Evolutionary conservation across 352 stramenopile species (phyloP).

Genomic region (Globisporangium nodosum): DNA sequence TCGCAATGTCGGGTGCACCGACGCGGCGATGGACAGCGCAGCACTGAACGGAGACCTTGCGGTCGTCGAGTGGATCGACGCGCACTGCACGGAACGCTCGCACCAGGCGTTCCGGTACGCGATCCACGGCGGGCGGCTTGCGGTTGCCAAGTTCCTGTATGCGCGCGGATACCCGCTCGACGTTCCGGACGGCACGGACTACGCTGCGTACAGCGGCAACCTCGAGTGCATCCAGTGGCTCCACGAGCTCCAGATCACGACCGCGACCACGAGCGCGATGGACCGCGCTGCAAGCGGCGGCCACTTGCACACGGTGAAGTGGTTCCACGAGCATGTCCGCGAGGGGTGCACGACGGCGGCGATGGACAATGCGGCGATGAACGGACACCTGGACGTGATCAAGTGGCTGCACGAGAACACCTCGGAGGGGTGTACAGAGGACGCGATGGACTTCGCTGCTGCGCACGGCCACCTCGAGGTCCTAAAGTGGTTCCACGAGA

Average conservation of each 20-base stretch:
- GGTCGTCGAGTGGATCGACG: conserved; percentile 20
- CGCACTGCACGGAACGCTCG: conserved; percentile 4
- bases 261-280: conserved; percentile 12
- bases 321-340: conserved; percentile 11
- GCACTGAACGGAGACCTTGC: conserved; percentile 15
- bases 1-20: conserved; percentile 10
- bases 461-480: conserved; percentile 19
- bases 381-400: conserved; percentile 14
- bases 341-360: conserved; percentile 18
- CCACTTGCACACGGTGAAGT: conserved; percentile 15
- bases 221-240: conserved; percentile 14
- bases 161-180: conserved; percentile 1
- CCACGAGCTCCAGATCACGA: conserved; percentile 4
- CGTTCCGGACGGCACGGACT: conserved; percentile 8
- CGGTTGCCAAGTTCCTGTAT: conserved; percentile 13
- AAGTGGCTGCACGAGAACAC: conserved; percentile 18
- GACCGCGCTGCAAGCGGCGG: conserved; percentile 15
- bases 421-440: conserved; percentile 13
- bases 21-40: conserved; percentile 19
- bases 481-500: conserved; percentile 16
- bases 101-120: conserved; percentile 7
- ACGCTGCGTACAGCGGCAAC: conserved; percentile 9
- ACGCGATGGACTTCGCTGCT: conserved; percentile 21
- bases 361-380: conserved; percentile 17
- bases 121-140: conserved; percentile 10